Percentiles rank a stretch among this genome's conserved stretches.
Conservation (phyloP, 345 rosid genomes). For the Dimocarpus longan region DNA sequence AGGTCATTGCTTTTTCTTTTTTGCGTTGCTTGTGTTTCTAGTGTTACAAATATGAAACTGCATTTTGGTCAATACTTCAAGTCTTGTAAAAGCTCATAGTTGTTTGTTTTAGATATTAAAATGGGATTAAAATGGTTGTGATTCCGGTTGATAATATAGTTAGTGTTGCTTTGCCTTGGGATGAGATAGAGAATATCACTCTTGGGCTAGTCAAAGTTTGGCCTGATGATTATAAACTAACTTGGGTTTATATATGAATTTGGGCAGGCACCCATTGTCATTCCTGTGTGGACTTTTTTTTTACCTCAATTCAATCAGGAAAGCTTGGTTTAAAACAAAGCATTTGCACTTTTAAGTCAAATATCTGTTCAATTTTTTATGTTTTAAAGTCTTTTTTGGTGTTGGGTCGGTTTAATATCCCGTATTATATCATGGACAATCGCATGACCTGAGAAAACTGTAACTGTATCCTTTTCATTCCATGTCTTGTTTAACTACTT, state of each 20-base stretch:
- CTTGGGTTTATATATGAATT: neutral
- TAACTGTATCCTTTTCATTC: neutral
- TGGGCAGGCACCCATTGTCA: neutral
- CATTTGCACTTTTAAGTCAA: neutral
- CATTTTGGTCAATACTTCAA: neutral
- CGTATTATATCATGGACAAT: neutral
- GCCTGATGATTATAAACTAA: neutral
- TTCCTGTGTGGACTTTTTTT: neutral
- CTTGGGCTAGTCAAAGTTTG: neutral
- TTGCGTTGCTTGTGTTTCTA: neutral
- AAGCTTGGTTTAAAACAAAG: neutral
- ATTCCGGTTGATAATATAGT: neutral
- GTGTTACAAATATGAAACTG: neutral
- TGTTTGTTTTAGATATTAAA: neutral
- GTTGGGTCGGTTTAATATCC: neutral
- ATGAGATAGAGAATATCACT: neutral
- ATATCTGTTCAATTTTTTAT: neutral
- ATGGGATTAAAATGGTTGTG: neutral
- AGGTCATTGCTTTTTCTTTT: too few relatives aligned
- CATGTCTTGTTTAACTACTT: neutral
- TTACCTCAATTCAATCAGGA: neutral
- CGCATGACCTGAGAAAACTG: neutral
- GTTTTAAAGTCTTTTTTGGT: neutral
- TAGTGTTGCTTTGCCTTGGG: neutral
- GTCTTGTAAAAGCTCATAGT: neutral